Conservation (phyloP, 768 basidiomycete genomes). For the Cubamyces lactineus region DNA sequence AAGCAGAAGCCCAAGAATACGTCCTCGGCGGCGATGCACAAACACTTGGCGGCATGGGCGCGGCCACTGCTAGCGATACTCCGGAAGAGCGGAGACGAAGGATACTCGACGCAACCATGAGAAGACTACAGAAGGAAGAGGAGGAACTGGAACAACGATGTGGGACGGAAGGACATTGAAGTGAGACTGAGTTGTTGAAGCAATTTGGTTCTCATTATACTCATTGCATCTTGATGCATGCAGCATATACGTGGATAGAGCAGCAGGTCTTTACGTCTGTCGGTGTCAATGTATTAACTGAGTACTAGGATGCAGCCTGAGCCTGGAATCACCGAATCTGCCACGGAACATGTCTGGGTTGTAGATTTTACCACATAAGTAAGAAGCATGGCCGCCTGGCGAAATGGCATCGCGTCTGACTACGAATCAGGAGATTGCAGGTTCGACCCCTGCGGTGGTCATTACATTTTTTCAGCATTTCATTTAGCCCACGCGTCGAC, state of each 20-base stretch:
- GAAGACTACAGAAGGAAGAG: constrained; percentile 63
- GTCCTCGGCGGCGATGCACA: constrained; percentile 54
- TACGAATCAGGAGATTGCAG: constrained; percentile 85
- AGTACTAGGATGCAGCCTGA: no score
- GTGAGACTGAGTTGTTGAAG: not conserved
- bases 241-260: no score
- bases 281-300: no score
- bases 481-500: no score
- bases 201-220: no score
- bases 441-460: constrained; percentile 92
- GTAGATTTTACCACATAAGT: no score
- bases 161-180: constrained; percentile 49
- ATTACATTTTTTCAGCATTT: constrained; percentile 28
- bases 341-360: no score
- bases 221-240: no score
- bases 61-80: constrained; percentile 42
- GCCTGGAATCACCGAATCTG: no score
- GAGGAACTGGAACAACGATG: constrained; percentile 74
- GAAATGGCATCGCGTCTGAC: constrained; percentile 28
- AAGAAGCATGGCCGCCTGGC: constrained; percentile 19
- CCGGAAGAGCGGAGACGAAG: constrained; percentile 59
- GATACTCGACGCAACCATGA: constrained; percentile 63
- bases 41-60: constrained; percentile 25
- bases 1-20: constrained; percentile 55
- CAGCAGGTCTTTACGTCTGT: no score